Conservation (phyloP, 495 filamentous ascomycete genomes). For the Hypoxylon subgilvum region DNA sequence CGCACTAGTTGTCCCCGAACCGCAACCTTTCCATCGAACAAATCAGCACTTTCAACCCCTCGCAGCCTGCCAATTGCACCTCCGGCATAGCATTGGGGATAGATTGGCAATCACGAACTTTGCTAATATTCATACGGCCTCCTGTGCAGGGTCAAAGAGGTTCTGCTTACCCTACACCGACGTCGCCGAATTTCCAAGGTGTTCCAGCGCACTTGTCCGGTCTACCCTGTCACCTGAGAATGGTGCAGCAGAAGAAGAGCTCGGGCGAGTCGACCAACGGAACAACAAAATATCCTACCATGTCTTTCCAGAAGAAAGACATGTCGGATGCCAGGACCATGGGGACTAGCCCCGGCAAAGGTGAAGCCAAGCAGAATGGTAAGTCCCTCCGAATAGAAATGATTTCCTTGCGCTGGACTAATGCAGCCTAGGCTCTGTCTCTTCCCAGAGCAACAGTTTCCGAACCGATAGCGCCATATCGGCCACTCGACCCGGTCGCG, state of each 20-base stretch:
- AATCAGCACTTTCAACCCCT: constrained; percentile 13
- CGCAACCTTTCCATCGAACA: constrained; percentile 31
- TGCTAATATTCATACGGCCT: constrained; percentile 33
- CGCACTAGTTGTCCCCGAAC: constrained; percentile 31
- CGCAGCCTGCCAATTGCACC: constrained; percentile 31
- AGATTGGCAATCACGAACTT: constrained; percentile 7
- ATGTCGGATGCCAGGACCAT: constrained; percentile 69
- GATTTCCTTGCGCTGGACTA: neutral
- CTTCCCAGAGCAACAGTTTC: constrained; percentile 61
- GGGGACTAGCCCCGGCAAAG: constrained; percentile 52
- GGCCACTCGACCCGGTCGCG: constrained; percentile 67
- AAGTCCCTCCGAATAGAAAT: constrained; percentile 34
- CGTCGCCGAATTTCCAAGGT: constrained; percentile 76
- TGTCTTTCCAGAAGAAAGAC: constrained; percentile 83
- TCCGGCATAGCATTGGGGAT: constrained; percentile 4
- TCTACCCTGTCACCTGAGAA: constrained; percentile 74
- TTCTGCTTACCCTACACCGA: constrained; percentile 71
- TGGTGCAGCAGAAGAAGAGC: constrained; percentile 72
- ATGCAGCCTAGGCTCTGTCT: constrained; percentile 40
- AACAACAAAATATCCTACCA: constrained; percentile 58
- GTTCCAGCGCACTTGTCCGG: constrained; percentile 68
- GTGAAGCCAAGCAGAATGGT: constrained; percentile 74
- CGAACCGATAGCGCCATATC: constrained; percentile 91
- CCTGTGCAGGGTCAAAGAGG: constrained; percentile 66
- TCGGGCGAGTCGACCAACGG: constrained; percentile 53